Evolutionary conservation across 345 rosid genomes (phyloP).

Genomic region (Heritiera littoralis): DNA sequence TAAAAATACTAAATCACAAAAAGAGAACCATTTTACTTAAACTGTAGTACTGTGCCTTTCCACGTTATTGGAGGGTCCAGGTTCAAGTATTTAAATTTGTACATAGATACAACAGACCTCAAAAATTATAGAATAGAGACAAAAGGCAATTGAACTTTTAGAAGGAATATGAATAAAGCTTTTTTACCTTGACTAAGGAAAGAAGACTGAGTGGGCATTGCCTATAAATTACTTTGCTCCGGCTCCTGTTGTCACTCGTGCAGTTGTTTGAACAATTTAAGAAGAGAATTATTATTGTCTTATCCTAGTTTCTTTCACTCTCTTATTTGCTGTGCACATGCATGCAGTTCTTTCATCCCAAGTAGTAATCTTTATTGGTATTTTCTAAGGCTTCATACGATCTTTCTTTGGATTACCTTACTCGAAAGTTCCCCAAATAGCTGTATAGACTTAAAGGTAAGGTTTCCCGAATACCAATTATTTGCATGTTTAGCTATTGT

Average conservation of each 20-base stretch:
- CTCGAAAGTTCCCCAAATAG: not conserved
- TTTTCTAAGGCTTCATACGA: not conserved
- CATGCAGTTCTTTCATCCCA: not conserved
- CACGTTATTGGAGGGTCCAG: too few species aligned
- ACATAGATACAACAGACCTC: too few species aligned
- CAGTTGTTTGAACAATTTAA: not conserved
- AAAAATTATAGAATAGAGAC: not conserved
- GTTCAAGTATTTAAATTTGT: too few species aligned
- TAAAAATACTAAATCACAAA: too few species aligned
- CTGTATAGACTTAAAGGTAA: constrained; percentile 1
- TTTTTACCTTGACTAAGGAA: not conserved
- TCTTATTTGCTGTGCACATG: too few species aligned
- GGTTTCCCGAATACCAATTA: not conserved
- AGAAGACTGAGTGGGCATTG: constrained; percentile 12
- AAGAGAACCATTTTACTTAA: too few species aligned
- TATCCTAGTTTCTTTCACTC: not conserved
- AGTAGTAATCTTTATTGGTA: not conserved
- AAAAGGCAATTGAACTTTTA: too few species aligned
- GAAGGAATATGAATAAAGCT: constrained; percentile 19
- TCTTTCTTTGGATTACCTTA: not conserved
- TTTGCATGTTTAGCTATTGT: not conserved
- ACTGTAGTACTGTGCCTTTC: too few species aligned
- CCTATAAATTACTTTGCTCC: not conserved
- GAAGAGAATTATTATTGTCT: not conserved
- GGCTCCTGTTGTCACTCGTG: not conserved